Base-by-base conservation (phyloP, 768 basidiomycete genomes). In the Suillus clintonianus region DNA sequence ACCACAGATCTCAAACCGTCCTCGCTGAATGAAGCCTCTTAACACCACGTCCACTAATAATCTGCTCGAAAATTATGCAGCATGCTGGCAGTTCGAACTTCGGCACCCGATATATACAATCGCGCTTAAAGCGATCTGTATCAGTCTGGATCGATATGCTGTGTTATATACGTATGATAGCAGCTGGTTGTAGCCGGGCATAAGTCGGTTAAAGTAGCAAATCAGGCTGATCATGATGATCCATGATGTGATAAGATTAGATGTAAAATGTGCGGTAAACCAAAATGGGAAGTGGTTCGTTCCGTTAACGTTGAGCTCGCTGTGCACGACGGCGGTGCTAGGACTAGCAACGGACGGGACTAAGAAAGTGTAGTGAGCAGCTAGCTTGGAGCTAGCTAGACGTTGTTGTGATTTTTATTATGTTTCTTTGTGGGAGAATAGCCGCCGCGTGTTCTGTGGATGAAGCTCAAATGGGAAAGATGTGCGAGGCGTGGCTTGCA, bases 401-500 rank as follows among this genome's bases (percentile, higher is more conserved):
- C n/a, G 34, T 5, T 6, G 34, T 34, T 5, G 34, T 34, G 9
- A 45, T 45, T 45, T 9, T 22, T 11, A 4, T 15, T 36, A 8
- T 3, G 15, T 56, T 39, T 27, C 37, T 57, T 57, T 57, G 37
- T 57, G 56, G 17, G 56, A 41, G 56, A 57, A 57, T 57, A 56
- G 56, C 56, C 55, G 27, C 56, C 56, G 56, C 56, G 56, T 57
- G 56, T 57, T 57, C 39, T 41, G 27, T 19, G 37, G 24, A 41
- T 24, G 39, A 30, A 30, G 24, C 56, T 57, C 3, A 57, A 57
- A 57, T 13, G 41, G 56, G 56, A 57, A 57, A 57, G 56, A 41
- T 57, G 56, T 42, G 24, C 39, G 56, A 41, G 56, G 56, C 56
- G 56, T 57, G 56, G 56, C 27, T 17, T 57, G 56, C 56, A 57